Conservation (phyloP, 495 filamentous ascomycete genomes). For the Penicillium daleae region DNA sequence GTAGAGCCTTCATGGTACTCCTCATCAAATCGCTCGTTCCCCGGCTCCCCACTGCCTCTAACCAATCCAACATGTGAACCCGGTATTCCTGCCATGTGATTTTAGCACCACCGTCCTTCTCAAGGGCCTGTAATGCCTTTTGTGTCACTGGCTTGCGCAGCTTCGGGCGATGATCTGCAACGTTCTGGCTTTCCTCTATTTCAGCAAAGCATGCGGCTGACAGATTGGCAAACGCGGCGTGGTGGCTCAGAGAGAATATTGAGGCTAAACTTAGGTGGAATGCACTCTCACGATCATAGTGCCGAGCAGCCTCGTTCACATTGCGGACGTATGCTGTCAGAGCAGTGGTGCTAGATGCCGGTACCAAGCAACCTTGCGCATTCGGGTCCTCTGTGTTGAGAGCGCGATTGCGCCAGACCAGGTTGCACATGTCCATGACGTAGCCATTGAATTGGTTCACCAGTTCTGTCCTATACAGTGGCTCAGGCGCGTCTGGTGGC, state of each 20-base stretch:
- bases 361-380: conserved; percentile 72
- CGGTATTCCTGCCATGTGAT: conserved; percentile 76
- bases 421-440: conserved; percentile 88
- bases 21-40: conserved; percentile 78
- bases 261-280: conserved; percentile 53
- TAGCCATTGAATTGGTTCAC: conserved; percentile 80
- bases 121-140: conserved; percentile 62
- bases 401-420: conserved; percentile 78
- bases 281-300: conserved; percentile 42
- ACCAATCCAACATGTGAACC: conserved; percentile 69
- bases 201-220: conserved; percentile 66
- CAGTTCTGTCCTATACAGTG: conserved; percentile 54
- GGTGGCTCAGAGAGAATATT: conserved; percentile 72
- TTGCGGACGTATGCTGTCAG: conserved; percentile 54
- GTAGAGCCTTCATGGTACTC: conserved; percentile 78
- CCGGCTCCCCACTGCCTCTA: conserved; percentile 65
- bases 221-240: conserved; percentile 64
- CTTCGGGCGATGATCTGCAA: conserved; percentile 50
- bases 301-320: conserved; percentile 36
- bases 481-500: conserved; percentile 31
- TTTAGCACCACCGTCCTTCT: conserved; percentile 68
- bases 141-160: conserved; percentile 81
- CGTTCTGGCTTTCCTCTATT: conserved; percentile 64
- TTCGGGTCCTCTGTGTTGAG: conserved; percentile 70
- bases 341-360: conserved; percentile 45